Evolutionary conservation across 257 asterid genomes (phyloP).

Genomic region (Ligustrum vulgare): DNA sequence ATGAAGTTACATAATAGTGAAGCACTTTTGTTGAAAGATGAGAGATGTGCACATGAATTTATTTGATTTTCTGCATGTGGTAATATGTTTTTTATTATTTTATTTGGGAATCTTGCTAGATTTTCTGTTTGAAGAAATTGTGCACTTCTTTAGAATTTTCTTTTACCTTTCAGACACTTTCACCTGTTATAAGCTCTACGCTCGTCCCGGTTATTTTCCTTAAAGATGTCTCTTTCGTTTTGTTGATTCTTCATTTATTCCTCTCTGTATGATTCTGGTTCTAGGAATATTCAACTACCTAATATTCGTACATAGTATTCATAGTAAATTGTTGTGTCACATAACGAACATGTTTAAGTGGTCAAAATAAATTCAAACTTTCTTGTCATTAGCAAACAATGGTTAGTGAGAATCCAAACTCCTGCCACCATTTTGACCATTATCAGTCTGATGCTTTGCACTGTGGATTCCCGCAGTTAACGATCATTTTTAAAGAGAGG

Average conservation of each 20-base stretch:
- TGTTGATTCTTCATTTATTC: background rate
- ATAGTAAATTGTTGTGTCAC: background rate
- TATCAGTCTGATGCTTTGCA: background rate
- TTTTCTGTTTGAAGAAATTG: background rate
- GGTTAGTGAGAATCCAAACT: background rate
- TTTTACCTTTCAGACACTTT: background rate
- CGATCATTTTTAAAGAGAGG: background rate
- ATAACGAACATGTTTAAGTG: background rate
- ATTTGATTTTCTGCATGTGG: background rate
- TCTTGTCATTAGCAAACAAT: background rate
- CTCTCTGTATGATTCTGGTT: background rate
- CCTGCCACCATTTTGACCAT: background rate
- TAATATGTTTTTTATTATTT: no score
- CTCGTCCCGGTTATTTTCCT: background rate
- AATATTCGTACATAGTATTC: no score
- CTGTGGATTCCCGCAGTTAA: background rate
- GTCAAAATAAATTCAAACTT: no score
- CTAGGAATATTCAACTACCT: background rate
- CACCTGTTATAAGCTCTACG: background rate
- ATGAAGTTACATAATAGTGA: background rate
- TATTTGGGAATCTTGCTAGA: background rate
- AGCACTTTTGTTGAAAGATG: background rate
- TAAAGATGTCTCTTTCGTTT: background rate
- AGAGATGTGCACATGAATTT: background rate
- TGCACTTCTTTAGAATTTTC: background rate